Percentiles rank a stretch among this genome's conserved stretches.
Conservation (phyloP, 2,329 filamentous ascomycete species). For the Paraphaeosphaeria sporulosa region DNA sequence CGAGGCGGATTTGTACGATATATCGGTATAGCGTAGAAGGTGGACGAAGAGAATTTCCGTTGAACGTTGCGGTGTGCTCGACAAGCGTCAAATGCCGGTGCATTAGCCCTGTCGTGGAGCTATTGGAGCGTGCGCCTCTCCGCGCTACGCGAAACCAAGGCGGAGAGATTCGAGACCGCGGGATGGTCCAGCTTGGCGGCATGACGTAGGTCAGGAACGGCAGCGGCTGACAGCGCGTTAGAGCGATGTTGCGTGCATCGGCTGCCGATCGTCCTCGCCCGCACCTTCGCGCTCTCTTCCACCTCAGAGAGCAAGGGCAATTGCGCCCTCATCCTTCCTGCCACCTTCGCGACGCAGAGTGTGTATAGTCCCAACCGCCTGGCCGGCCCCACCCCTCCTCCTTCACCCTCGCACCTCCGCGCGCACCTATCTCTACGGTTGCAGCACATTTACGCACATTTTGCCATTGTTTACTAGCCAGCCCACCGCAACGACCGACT, state of each 20-base stretch:
- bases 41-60: slow-evolving; percentile 1
- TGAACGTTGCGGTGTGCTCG: slow-evolving; percentile 3
- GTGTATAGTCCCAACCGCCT: slow-evolving; percentile 1
- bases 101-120: slow-evolving; percentile 8
- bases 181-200: slow-evolving; percentile 7
- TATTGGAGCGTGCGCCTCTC: slow-evolving; percentile 5
- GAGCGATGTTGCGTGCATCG: slow-evolving; percentile 6
- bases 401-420: slow-evolving; percentile 9
- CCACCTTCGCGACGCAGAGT: slow-evolving; percentile 8
- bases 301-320: slow-evolving; percentile 13
- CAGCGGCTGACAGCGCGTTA: slow-evolving; percentile 7
- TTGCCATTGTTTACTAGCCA: slow-evolving; percentile 29
- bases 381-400: background rate
- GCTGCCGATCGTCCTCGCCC: slow-evolving; percentile 13
- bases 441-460: slow-evolving; percentile 18
- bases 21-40: slow-evolving; percentile 11
- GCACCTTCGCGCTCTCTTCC: slow-evolving; percentile 13
- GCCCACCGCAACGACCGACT: slow-evolving; percentile 16
- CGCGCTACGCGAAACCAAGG: slow-evolving; percentile 9
- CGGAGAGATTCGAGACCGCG: slow-evolving; percentile 10
- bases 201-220: slow-evolving; percentile 17
- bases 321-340: slow-evolving; percentile 16
- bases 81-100: background rate
- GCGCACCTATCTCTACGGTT: slow-evolving; percentile 21
- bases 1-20: slow-evolving; percentile 17